Base-by-base conservation (phyloP, 768 basidiomycete species). In the Hypsizygus marmoreus region DNA sequence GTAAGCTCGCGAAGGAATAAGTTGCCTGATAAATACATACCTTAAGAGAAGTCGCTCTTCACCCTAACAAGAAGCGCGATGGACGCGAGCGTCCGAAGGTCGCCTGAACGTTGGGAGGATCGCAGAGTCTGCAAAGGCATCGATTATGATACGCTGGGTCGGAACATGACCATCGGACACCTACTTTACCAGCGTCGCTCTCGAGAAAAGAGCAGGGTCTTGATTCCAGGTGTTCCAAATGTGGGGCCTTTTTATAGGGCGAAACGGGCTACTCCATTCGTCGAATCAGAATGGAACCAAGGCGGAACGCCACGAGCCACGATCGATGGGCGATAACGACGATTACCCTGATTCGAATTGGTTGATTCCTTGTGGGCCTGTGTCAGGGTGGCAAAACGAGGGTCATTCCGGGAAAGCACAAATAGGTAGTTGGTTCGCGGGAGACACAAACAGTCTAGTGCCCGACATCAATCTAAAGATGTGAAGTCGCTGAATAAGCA, bases 11-110 rank as follows among this genome's bases (percentile, higher is more conserved):
- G 6, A 14, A 47, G 31, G 35, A 43, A n/a, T 32, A 9, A 35
- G 22, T 36, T 36, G 35, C 20, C 6, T 0, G 13, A 5, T n/a
- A 22, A 43, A 44, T 2, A 58, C 65, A 37, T 58, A 72, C 82
- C 81, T 74, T 62, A 65, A 66, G 67, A 65, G 84, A 85, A 69
- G 73, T 69, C 69, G 65, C 62, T 81, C 69, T 65, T 66, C 80
- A 79, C 65, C 80, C 77, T 70, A 62, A 71, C 73, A 76, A 76
- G 75, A 86, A 84, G 80, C 84, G 82, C 81, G 84, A 84, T 84
- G 80, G 78, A 81, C 64, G 78, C 82, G 74, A 77, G 75, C 70
- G 73, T 61, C 60, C 71, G 73, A 74, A 74, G 75, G 70, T 73
- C 68, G 75, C 69, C 74, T 73, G 48, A 66, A 76, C 74, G 75